Evolutionary conservation across 2,329 filamentous ascomycete species (phyloP).

Genomic region (Pseudogymnoascus sp.): DNA sequence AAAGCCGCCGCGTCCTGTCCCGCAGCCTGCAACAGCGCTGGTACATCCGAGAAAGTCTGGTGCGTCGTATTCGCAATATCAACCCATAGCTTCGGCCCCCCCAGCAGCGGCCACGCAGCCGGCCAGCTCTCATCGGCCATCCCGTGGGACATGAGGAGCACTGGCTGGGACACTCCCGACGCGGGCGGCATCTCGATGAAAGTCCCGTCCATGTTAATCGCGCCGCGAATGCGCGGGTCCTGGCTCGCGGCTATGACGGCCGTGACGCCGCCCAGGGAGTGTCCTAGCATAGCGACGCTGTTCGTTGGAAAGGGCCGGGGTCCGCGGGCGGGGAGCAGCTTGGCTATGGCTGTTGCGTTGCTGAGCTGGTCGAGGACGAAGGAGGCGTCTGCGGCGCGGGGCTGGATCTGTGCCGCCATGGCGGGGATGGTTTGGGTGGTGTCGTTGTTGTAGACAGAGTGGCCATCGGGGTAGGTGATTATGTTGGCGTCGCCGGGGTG

Average conservation of each 20-base stretch:
- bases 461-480: slow-evolving; percentile 32
- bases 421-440: slow-evolving; percentile 9
- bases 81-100: not conserved
- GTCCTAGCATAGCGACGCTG: slow-evolving; percentile 24
- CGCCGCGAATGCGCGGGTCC: slow-evolving; percentile 26
- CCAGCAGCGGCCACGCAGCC: not conserved
- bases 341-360: slow-evolving; percentile 7
- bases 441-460: slow-evolving; percentile 19
- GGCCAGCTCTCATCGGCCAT: not conserved
- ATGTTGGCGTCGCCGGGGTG: slow-evolving; percentile 35
- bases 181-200: slow-evolving; percentile 26
- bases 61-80: not conserved
- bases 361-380: slow-evolving; percentile 25
- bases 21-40: not conserved
- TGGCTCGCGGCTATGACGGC: slow-evolving; percentile 25
- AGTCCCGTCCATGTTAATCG: slow-evolving; percentile 31
- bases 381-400: slow-evolving; percentile 22
- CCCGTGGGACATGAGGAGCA: slow-evolving; percentile 23
- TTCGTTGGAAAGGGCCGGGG: not conserved
- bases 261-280: slow-evolving; percentile 26
- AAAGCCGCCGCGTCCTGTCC: not conserved
- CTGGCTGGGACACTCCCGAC: slow-evolving; percentile 31
- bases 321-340: slow-evolving; percentile 12
- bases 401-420: slow-evolving; percentile 12
- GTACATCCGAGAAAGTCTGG: not conserved